phyloP scores from a whole-genome alignment of 805 yeast species.

The Limtongozyma cylindracea region DNA sequence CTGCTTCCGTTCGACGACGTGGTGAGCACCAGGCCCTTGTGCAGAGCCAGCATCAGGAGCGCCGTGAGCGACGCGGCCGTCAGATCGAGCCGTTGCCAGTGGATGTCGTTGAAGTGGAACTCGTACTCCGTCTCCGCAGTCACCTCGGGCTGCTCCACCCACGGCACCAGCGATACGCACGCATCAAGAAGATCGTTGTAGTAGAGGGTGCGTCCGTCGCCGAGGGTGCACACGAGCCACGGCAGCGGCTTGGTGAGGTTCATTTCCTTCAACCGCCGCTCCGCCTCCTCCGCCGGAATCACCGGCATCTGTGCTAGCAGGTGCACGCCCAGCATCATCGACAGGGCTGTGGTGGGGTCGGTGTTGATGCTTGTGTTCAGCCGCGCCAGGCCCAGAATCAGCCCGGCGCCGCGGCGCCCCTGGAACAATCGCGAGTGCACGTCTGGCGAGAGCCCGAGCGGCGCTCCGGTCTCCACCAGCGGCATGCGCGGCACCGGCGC shows the following conservation, averaged over 20 bases:
- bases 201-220: slow-evolving; percentile 26
- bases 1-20: too few species aligned
- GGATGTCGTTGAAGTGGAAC: not conserved
- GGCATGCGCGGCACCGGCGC: slow-evolving; percentile 22
- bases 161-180: slow-evolving; percentile 9
- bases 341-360: slow-evolving; percentile 18
- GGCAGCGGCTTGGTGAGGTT: slow-evolving; percentile 4
- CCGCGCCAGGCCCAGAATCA: slow-evolving; percentile 7
- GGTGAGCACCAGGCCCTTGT: too few species aligned
- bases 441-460: slow-evolving; percentile 1
- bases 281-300: slow-evolving; percentile 7
- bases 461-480: slow-evolving; percentile 8
- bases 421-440: slow-evolving; percentile 1
- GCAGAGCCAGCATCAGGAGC: too few species aligned
- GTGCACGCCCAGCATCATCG: slow-evolving; percentile 26
- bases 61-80: too few species aligned
- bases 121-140: slow-evolving; percentile 4
- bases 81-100: not conserved
- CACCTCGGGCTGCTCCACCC: slow-evolving; percentile 4
- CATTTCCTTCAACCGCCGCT: slow-evolving; percentile 5
- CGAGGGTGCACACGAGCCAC: slow-evolving; percentile 41
- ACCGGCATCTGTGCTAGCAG: slow-evolving; percentile 1
- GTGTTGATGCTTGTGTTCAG: slow-evolving; percentile 4
- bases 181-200: slow-evolving; percentile 35
- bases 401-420: slow-evolving; percentile 3